Evolutionary conservation across 2,329 filamentous ascomycete genomes (phyloP), one percentile per base, ranked within the genome.

Genomic region (Fusarium sp.): DNA sequence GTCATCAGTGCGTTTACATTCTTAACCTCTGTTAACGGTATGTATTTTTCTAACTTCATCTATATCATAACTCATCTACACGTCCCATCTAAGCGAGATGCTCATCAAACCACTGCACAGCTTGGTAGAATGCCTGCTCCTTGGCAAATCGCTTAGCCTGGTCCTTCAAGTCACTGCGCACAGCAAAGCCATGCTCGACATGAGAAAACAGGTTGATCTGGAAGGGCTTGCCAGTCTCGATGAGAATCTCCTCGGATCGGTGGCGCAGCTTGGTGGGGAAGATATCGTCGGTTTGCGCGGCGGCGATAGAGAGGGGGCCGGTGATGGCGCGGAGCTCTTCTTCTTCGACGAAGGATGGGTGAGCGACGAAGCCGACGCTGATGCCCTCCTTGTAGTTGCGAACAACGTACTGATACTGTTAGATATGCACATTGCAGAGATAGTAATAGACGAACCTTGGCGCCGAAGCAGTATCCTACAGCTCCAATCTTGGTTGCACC

Each of bases 51-150:
- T 35, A 15, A 17, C 18, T 23, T 25, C 33, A 55, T 49, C n/a
- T 23, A 18, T n/a, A 40, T 63, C 37, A 45, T 42, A 43, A 31
- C 11, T 49, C 27, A 18, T 63, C 31, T 35, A 20, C 3, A 14
- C 45, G 1, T n/a, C 3, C 10, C 9, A 11, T 62, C 25, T 49
- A 66, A 11, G 47, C 11, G 21, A 79, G 60, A 50, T 75, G 81
- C 17, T 89, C 82, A 54, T 91, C 85, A 74, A 95, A 94, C 91
- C 91, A 96, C 58, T 83, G 79, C 51, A 93, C 84, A 25, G 91
- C 91, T 83, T 95, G 92, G 68, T 85, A 79, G 76, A 94, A 94
- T 1, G 92, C 91, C 76, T 89, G 85, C 80, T 95, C 91, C 83
- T 94, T 94, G 31, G 89, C 91, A 75, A 88, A 94, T 78, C 85